These are phyloP conservation scores for Mycosphaerella sp. DNA, from an alignment of 2,329 filamentous ascomycete genomes.

Conservation along the genomic window DNA sequence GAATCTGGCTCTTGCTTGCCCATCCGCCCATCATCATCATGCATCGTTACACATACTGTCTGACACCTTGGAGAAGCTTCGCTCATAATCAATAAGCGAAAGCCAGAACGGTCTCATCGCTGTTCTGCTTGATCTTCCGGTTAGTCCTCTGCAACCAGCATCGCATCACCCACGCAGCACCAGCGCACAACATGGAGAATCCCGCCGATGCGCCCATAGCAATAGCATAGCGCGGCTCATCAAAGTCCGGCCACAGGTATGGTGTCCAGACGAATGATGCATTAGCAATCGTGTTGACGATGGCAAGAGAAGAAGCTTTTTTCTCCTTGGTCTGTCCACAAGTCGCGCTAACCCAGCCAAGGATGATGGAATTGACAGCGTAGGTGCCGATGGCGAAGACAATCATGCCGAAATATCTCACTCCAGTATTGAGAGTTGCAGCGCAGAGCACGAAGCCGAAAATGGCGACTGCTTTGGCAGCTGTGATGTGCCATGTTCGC, in stretches of 20 bases:
- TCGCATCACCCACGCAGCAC: constrained; percentile 42
- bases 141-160: constrained; percentile 41
- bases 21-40: not conserved
- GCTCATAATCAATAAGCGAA: constrained; percentile 26
- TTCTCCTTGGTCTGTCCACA: constrained; percentile 47
- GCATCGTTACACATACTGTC: not conserved
- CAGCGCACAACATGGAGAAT: constrained; percentile 41
- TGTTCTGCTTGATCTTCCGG: constrained; percentile 31
- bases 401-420: constrained; percentile 26
- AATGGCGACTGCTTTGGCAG: constrained; percentile 34
- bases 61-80: too few species aligned
- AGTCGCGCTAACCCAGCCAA: constrained; percentile 44
- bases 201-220: constrained; percentile 43
- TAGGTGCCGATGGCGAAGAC: constrained; percentile 37
- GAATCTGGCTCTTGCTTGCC: too few species aligned
- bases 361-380: constrained; percentile 44
- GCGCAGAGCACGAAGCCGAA: constrained; percentile 36
- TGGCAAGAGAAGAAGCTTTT: constrained; percentile 45
- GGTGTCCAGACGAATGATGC: constrained; percentile 48
- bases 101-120: constrained; percentile 27
- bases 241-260: constrained; percentile 45
- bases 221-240: constrained; percentile 42
- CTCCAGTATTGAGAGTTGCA: constrained; percentile 35
- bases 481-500: constrained; percentile 38
- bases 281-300: constrained; percentile 47